Conservation (phyloP, 2,329 filamentous ascomycete species). For the Zymoseptoria crescenta region DNA sequence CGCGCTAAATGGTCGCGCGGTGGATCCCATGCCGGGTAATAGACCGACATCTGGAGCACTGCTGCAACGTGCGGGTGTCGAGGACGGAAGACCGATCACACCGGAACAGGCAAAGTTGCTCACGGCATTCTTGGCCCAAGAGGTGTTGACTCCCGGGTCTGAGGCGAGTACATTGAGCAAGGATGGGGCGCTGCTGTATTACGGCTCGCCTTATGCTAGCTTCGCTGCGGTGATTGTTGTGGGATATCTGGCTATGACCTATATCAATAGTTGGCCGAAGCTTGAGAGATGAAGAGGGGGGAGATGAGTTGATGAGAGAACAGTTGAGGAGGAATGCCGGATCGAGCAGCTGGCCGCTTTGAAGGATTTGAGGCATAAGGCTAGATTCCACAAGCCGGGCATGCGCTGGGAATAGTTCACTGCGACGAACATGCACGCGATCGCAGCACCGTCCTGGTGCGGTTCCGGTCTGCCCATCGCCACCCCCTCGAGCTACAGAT, state of each 20-base stretch:
- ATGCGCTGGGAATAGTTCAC: too few relatives aligned
- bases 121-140: constrained; percentile 23
- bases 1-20: constrained; percentile 20
- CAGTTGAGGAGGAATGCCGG: neutral
- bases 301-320: neutral
- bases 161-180: neutral
- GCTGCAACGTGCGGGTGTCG: constrained; percentile 25
- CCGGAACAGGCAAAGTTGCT: constrained; percentile 27
- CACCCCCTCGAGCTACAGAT: too few relatives aligned
- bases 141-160: constrained; percentile 18
- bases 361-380: too few relatives aligned
- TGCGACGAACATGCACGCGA: too few relatives aligned
- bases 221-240: constrained; percentile 26
- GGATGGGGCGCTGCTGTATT: constrained; percentile 17
- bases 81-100: constrained; percentile 28
- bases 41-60: constrained; percentile 23
- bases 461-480: too few relatives aligned
- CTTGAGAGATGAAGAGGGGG: constrained; percentile 33
- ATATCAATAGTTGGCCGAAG: constrained; percentile 35
- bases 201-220: constrained; percentile 23
- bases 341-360: neutral
- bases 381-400: too few relatives aligned
- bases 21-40: constrained; percentile 9
- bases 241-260: constrained; percentile 26
- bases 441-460: too few relatives aligned